phyloP scores from a whole-genome alignment of 352 stramenopile genomes.

The Globisporangium nagaii region DNA sequence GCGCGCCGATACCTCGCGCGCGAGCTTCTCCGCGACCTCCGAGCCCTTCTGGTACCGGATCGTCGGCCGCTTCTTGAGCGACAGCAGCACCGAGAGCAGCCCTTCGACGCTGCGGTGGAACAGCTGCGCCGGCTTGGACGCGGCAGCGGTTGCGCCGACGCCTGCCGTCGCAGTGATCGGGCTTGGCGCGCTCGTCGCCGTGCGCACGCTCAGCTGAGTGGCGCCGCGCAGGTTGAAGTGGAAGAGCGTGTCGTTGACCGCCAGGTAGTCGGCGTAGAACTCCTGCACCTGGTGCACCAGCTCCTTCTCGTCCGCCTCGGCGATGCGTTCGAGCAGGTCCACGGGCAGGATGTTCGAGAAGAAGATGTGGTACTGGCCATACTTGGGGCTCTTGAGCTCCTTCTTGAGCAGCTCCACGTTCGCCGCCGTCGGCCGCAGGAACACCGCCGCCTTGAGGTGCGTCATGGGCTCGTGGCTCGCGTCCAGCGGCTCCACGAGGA shows the following conservation, averaged over 20 bases:
- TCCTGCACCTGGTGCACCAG: slow-evolving; percentile 95
- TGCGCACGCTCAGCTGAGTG: slow-evolving; percentile 46
- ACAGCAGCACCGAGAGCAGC: slow-evolving; percentile 92
- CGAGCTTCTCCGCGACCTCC: slow-evolving; percentile 90
- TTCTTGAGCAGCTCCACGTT: slow-evolving; percentile 90
- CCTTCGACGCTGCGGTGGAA: slow-evolving; percentile 94
- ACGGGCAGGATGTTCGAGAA: slow-evolving; percentile 96
- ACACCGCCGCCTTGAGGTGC: slow-evolving; percentile 94
- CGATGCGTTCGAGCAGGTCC: slow-evolving; percentile 93
- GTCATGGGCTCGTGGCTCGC: slow-evolving; percentile 77
- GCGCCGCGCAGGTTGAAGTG: slow-evolving; percentile 90
- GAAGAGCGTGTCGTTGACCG: slow-evolving; percentile 97
- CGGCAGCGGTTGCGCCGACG: slow-evolving; percentile 22
- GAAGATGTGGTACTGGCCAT: slow-evolving; percentile 98
- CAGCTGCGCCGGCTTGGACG: slow-evolving; percentile 39
- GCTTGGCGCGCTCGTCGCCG: slow-evolving; percentile 14
- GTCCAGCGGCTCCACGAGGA: slow-evolving; percentile 92
- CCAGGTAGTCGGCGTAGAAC: slow-evolving; percentile 98
- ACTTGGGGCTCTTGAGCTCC: slow-evolving; percentile 94
- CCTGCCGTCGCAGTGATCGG: slow-evolving; percentile 40
- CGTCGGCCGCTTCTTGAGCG: slow-evolving; percentile 93
- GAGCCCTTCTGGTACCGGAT: slow-evolving; percentile 96
- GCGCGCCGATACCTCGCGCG: slow-evolving; percentile 89
- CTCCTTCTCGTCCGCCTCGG: slow-evolving; percentile 94
- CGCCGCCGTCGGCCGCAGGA: slow-evolving; percentile 89